These are phyloP conservation scores for Diplotaxis tenuifolia DNA, from an alignment of 345 rosid genomes.

Conservation along the genomic window DNA sequence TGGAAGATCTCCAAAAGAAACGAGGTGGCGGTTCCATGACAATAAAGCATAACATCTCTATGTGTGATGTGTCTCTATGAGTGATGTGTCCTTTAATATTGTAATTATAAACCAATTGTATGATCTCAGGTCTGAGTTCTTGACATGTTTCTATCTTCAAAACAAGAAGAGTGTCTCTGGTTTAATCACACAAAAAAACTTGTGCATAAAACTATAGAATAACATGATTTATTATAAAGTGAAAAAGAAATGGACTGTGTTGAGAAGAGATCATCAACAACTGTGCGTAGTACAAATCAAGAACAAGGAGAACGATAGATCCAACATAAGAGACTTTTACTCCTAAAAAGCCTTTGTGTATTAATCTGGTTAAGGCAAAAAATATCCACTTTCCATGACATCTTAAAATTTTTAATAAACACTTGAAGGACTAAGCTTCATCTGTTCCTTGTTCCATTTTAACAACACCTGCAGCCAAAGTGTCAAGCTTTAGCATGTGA, in stretches of 20 bases:
- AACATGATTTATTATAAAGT: slow-evolving; percentile 9
- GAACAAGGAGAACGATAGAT: slow-evolving; percentile 10
- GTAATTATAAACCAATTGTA: slow-evolving; percentile 13
- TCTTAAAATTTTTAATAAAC: slow-evolving; percentile 20
- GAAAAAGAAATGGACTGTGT: neutral
- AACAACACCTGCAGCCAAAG: slow-evolving; percentile 16
- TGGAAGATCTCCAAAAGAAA: slow-evolving; percentile 96
- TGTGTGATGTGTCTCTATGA: neutral
- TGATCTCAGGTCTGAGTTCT: slow-evolving; percentile 21
- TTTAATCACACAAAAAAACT: neutral
- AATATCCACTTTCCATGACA: slow-evolving; percentile 2
- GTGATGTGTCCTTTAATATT: neutral
- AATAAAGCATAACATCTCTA: slow-evolving; percentile 61
- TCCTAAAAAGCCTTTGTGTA: slow-evolving; percentile 19
- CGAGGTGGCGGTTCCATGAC: slow-evolving; percentile 98
- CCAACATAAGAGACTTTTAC: slow-evolving; percentile 8
- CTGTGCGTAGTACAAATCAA: slow-evolving; percentile 26
- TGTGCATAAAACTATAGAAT: slow-evolving; percentile 11
- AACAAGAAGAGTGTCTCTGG: slow-evolving; percentile 9
- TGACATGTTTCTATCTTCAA: slow-evolving; percentile 17
- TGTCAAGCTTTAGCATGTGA: neutral
- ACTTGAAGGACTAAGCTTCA: slow-evolving; percentile 12
- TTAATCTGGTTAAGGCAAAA: neutral
- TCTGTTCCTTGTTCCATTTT: slow-evolving; percentile 9
- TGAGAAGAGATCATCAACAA: neutral